Base-by-base conservation (phyloP, 1,284 basidiomycete species). In the Athelia psychrophila region DNA sequence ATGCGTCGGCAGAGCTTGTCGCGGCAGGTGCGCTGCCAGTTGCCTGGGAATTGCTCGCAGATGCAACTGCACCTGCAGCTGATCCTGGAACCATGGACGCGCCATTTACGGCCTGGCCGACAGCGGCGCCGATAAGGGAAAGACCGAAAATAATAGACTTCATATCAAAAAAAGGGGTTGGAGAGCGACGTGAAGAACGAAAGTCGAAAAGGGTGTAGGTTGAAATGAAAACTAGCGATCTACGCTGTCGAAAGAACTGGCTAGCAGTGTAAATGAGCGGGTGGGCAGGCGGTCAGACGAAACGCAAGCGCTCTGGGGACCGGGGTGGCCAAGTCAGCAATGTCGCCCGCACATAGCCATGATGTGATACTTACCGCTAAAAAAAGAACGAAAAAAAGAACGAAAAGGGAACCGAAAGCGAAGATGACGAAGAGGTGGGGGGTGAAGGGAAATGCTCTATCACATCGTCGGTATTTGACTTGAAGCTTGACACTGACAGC, bases 211-310 rank as follows among this genome's bases (percentile, higher is more conserved):
- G 20, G 38, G 6, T 5, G 38, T 42, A 6, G 38, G n/a, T 42
- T 9, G 20, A 42, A 71, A 71, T 47, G 62, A 69, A 71, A 68
- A 64, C 57, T 65, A 83, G 84, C 84, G 84, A 72, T 88, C 84
- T 81, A 87, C 84, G 84, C 84, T 83, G 72, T 68, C 64, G 64
- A 56, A 61, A 71, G 70, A 64, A 78, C 79, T 81, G 80, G 75
- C 80, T 82, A 69, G 80, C 80, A 83, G 80, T 73, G 68, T 62
- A 67, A 60, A 57, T 62, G 27, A 30, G 57, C 54, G 60, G 59
- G 62, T 63, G 63, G 60, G 66, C 60, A 64, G 65, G 50, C 53
- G 55, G 57, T 58, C 59, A 67, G 63, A 42, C 66, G 66, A 58
- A 30, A 60, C 57, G 65, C 75, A 73, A 75, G 75, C 72, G 69